Conservation (phyloP, 164 flowering plant genomes). For the Vitis vinifera region ASM3070453v1 NC_081817.1:6478001-6478500, state of each 20-base stretch:
- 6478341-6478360: conserved; percentile 1
- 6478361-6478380: conserved; percentile 48
- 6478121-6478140: conserved; percentile 43
- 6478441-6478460: conserved; percentile 53
- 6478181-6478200: conserved; percentile 49
- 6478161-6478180: conserved; percentile 37
- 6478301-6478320: neutral
- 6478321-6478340: neutral
- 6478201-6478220: neutral
- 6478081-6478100: conserved; percentile 36
- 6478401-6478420: conserved; percentile 54
- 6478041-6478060: too few species aligned
- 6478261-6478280: neutral
- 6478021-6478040: too few species aligned
- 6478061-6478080: conserved; percentile 37
- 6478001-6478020: too few species aligned
- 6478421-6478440: conserved; percentile 60
- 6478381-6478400: conserved; percentile 43
- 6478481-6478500: conserved; percentile 50
- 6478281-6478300: neutral
- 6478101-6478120: conserved; percentile 36
- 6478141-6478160: conserved; percentile 45
- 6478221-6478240: neutral
- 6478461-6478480: conserved; percentile 47
- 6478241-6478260: neutral